Percentiles rank a stretch among this genome's conserved stretches.
Evolutionary conservation across 257 asterid species (phyloP).

Genomic region (Fraxinus anomala): DNA sequence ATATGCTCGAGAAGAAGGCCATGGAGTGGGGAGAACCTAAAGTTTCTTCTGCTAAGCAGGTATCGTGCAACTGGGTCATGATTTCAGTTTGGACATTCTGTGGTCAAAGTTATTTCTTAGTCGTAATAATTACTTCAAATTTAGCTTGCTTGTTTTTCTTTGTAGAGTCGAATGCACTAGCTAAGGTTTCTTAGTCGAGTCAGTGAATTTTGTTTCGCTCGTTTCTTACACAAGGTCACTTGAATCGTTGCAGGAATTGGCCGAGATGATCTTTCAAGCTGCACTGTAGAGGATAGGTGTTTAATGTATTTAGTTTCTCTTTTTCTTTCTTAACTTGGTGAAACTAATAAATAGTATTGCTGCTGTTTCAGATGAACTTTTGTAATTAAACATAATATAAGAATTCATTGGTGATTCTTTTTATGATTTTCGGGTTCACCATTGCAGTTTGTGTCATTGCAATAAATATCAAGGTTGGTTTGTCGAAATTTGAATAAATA

Average conservation of each 20-base stretch:
- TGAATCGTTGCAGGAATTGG: conserved; percentile 64
- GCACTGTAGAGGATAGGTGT: conserved; percentile 47
- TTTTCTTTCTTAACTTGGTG: too few relatives aligned
- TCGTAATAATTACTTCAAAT: neutral
- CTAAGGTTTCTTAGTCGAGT: neutral
- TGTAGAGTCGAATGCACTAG: too few relatives aligned
- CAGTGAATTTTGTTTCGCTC: neutral
- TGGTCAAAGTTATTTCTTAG: too few relatives aligned
- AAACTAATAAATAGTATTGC: neutral
- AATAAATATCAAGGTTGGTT: too few relatives aligned
- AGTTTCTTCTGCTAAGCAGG: conserved; percentile 93
- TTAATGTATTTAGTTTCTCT: neutral
- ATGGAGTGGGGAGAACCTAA: conserved; percentile 83
- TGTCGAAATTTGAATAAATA: too few relatives aligned
- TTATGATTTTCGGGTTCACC: too few relatives aligned
- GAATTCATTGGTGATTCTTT: too few relatives aligned
- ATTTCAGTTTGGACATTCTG: too few relatives aligned
- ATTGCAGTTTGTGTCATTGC: too few relatives aligned
- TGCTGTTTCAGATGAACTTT: neutral
- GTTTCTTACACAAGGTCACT: neutral
- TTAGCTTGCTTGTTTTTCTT: too few relatives aligned
- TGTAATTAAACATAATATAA: too few relatives aligned
- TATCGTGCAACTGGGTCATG: too few relatives aligned
- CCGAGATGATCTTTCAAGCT: conserved; percentile 82
- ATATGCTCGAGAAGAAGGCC: conserved; percentile 80